phyloP scores from a whole-genome alignment of 1,284 basidiomycete species.

The Moesziomyces globuligerus region DNA sequence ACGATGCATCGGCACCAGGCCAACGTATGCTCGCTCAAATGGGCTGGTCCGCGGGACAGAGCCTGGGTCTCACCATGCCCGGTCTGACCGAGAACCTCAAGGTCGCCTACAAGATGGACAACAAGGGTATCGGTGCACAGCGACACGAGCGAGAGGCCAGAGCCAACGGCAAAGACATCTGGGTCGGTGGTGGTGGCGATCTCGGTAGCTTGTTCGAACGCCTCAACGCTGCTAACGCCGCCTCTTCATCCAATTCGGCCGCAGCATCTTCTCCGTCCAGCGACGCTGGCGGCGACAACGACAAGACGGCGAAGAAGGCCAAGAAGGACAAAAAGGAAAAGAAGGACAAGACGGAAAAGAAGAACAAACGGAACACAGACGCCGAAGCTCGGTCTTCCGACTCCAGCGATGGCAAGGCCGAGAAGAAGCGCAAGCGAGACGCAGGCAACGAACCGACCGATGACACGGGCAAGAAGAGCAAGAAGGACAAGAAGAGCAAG shows the following conservation, averaged over 20 bases:
- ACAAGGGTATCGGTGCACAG: conserved; percentile 64
- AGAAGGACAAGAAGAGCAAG: conserved; percentile 29
- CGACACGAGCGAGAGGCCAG: conserved; percentile 63
- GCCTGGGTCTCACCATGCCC: conserved; percentile 54
- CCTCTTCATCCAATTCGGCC: conserved; percentile 27
- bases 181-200: conserved; percentile 64
- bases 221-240: conserved; percentile 58
- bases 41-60: conserved; percentile 64
- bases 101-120: conserved; percentile 65
- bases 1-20: conserved; percentile 61
- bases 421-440: conserved; percentile 41
- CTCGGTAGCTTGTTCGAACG: conserved; percentile 65
- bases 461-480: conserved; percentile 8
- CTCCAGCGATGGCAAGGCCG: conserved; percentile 16
- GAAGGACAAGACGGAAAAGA: conserved; percentile 39
- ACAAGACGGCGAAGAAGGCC: conserved; percentile 13
- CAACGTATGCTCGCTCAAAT: conserved; percentile 65
- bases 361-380: conserved; percentile 20
- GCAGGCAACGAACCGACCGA: conserved; percentile 11
- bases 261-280: conserved; percentile 16
- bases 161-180: conserved; percentile 56
- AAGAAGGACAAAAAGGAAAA: conserved; percentile 34
- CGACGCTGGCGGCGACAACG: conserved; percentile 8
- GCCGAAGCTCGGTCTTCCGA: conserved; percentile 9
- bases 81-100: conserved; percentile 60